A percentile compares a stretch with the other conserved stretches of the same genome.
phyloP scores from a whole-genome alignment of 495 filamentous ascomycete genomes.

The Xylaria curta region DNA sequence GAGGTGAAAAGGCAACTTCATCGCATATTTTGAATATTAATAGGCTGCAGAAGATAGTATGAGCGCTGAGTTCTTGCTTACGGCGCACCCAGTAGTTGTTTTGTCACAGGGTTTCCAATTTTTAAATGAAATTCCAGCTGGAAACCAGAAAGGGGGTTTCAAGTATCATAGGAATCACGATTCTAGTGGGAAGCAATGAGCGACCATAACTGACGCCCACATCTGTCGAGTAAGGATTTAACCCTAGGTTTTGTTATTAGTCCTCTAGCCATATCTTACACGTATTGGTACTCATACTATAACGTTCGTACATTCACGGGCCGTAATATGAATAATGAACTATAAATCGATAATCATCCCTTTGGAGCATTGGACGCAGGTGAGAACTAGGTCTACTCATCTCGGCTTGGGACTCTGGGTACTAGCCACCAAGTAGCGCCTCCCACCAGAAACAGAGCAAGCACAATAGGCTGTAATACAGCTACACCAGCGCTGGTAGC shows the following conservation, averaged over 20 bases:
- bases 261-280: background rate
- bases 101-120: too few species aligned
- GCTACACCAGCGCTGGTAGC: conserved; percentile 53
- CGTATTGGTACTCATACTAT: background rate
- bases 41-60: too few species aligned
- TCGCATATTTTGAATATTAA: background rate
- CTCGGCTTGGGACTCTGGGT: conserved; percentile 40
- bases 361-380: background rate
- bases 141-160: too few species aligned
- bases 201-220: too few species aligned
- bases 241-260: too few species aligned
- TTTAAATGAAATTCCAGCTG: too few species aligned
- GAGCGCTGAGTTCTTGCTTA: too few species aligned
- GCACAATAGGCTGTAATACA: conserved; percentile 58
- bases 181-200: too few species aligned
- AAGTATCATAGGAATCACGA: too few species aligned
- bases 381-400: conserved; percentile 25
- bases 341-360: background rate
- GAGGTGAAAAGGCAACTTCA: background rate
- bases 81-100: too few species aligned
- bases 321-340: background rate
- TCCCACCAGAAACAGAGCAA: conserved; percentile 52
- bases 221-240: too few species aligned
- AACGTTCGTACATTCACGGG: background rate
- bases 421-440: conserved; percentile 54